A percentile compares a stretch with the other conserved stretches of the same genome.
Conservation (phyloP, 1,139 yeast genomes). For the Sugiyamaella neomexicana region DNA sequence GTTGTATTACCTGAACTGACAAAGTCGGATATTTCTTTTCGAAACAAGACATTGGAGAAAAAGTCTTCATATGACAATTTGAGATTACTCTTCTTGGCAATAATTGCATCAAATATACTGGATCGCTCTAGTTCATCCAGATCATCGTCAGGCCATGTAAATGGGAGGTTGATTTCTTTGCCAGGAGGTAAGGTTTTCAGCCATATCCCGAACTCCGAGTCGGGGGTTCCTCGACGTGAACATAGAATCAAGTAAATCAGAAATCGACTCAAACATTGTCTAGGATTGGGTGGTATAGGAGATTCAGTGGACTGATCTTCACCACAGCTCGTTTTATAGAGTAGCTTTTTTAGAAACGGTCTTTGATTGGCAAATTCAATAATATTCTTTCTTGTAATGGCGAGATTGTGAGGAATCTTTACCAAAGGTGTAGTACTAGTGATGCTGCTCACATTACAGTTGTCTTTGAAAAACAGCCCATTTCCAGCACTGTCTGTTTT, state of each 20-base stretch:
- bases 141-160: slow-evolving; percentile 35
- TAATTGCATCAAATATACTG: slow-evolving; percentile 36
- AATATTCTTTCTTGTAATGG: slow-evolving; percentile 26
- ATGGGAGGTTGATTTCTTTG: slow-evolving; percentile 37
- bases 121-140: slow-evolving; percentile 33
- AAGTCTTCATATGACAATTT: slow-evolving; percentile 31
- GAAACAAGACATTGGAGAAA: slow-evolving; percentile 24
- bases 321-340: slow-evolving; percentile 25
- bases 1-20: slow-evolving; percentile 24
- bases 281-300: slow-evolving; percentile 22
- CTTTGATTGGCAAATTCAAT: slow-evolving; percentile 25
- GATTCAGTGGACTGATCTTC: slow-evolving; percentile 17
- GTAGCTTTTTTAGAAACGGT: slow-evolving; percentile 24
- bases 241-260: slow-evolving; percentile 28
- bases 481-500: slow-evolving; percentile 6
- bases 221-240: slow-evolving; percentile 29
- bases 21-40: slow-evolving; percentile 26
- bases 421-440: not conserved
- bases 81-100: slow-evolving; percentile 33
- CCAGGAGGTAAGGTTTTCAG: slow-evolving; percentile 33
- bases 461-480: slow-evolving; percentile 6
- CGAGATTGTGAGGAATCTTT: slow-evolving; percentile 29
- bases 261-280: slow-evolving; percentile 26
- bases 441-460: not conserved
- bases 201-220: slow-evolving; percentile 29